These are phyloP conservation scores for Apiospora sp. DNA, from an alignment of 2,329 filamentous ascomycete species.

Conservation along the genomic window DNA sequence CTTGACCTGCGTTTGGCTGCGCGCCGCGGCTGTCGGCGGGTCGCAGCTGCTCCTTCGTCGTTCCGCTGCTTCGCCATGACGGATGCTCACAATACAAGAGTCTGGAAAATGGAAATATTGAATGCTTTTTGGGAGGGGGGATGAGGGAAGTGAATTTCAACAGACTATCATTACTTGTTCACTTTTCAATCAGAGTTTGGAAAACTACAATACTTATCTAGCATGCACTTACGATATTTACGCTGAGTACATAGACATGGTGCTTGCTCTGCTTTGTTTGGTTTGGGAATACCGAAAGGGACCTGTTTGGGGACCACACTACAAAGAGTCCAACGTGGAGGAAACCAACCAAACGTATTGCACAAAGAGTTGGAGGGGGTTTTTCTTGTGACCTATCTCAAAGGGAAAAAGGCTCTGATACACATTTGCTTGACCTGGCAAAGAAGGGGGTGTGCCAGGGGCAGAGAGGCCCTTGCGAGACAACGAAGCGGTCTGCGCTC, in stretches of 20 bases:
- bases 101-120: neutral
- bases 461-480: neutral
- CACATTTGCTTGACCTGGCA: neutral
- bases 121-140: neutral
- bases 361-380: neutral
- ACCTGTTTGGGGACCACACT: neutral
- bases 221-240: neutral
- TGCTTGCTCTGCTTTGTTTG: constrained; percentile 17
- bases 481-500: neutral
- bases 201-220: neutral
- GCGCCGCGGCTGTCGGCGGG: constrained; percentile 17
- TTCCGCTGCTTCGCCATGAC: constrained; percentile 10
- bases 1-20: neutral
- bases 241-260: neutral
- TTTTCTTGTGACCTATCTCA: neutral
- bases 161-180: neutral
- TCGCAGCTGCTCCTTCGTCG: neutral
- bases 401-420: neutral
- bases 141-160: neutral
- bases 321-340: neutral
- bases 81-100: neutral
- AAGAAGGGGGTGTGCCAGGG: neutral
- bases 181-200: neutral
- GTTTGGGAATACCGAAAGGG: constrained; percentile 9
- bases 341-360: neutral